Percentiles rank a stretch among this genome's conserved stretches.
phyloP scores from a whole-genome alignment of 345 rosid genomes.

The Sonneratia caseolaris region DNA sequence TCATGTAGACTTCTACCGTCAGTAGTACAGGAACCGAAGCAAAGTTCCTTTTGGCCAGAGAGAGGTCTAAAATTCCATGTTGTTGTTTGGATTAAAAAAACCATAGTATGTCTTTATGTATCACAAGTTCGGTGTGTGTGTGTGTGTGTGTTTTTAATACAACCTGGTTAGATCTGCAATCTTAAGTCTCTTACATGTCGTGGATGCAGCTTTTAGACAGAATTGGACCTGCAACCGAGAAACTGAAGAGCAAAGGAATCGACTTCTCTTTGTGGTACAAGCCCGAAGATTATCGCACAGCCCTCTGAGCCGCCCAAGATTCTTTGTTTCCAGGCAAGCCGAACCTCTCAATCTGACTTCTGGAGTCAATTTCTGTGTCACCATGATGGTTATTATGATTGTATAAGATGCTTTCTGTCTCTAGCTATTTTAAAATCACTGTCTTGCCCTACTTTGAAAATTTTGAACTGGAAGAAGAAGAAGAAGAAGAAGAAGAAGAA shows the following conservation, averaged over 20 bases:
- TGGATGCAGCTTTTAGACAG: slow-evolving; percentile 63
- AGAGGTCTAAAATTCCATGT: too few relatives aligned
- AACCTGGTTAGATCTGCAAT: not conserved
- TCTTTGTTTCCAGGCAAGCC: not conserved
- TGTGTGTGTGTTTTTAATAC: too few relatives aligned
- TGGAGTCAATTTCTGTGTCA: not conserved
- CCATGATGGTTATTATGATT: not conserved
- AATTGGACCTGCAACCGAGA: slow-evolving; percentile 72
- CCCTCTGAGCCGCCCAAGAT: slow-evolving; percentile 27
- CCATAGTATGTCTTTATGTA: too few relatives aligned
- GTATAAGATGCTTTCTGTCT: not conserved
- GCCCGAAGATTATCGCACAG: slow-evolving; percentile 66
- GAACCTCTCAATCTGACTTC: not conserved
- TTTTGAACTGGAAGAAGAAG: too few relatives aligned
- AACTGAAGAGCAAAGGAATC: slow-evolving; percentile 62
- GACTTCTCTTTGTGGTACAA: slow-evolving; percentile 87
- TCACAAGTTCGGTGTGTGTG: too few relatives aligned
- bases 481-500: too few relatives aligned
- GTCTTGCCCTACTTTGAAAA: too few relatives aligned
- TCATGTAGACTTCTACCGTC: too few relatives aligned
- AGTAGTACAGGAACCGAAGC: too few relatives aligned
- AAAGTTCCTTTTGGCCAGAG: too few relatives aligned
- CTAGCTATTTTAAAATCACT: not conserved
- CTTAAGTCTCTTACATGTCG: not conserved
- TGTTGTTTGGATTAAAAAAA: too few relatives aligned